phyloP scores from a whole-genome alignment of 768 basidiomycete genomes.

The Lactarius akahatsu region DNA sequence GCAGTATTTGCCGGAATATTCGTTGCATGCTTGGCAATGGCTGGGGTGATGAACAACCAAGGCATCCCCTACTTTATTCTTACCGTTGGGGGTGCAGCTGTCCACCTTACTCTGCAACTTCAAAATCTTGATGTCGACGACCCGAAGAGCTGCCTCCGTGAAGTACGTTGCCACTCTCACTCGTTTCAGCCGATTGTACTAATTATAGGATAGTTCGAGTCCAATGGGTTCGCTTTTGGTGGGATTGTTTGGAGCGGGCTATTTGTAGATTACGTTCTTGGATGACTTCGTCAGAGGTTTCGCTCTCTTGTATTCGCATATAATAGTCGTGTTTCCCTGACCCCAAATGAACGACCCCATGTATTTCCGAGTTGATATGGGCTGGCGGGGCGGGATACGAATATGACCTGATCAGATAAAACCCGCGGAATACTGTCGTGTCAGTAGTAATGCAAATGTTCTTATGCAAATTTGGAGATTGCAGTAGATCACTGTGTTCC shows the following conservation, averaged over 20 bases:
- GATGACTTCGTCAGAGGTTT: not conserved
- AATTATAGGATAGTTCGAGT: conserved; percentile 12
- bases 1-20: conserved; percentile 39
- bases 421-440: no score
- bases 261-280: conserved; percentile 16
- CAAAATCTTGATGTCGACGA: conserved; percentile 15
- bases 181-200: not conserved
- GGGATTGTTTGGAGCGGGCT: conserved; percentile 13
- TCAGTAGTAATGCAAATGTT: no score
- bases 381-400: not conserved
- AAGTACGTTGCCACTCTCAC: not conserved
- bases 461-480: no score
- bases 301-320: not conserved
- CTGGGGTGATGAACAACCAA: conserved; percentile 35
- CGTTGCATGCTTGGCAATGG: conserved; percentile 32
- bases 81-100: conserved; percentile 14
- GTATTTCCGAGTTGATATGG: not conserved
- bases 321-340: not conserved
- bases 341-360: not conserved
- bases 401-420: no score
- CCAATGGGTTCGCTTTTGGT: conserved; percentile 15
- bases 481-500: no score
- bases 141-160: conserved; percentile 13
- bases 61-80: conserved; percentile 20
- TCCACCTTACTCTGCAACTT: conserved; percentile 16